These are phyloP conservation scores for Sugiyamaella pinicola DNA, from an alignment of 1,139 yeast genomes.

Conservation along the genomic window DNA sequence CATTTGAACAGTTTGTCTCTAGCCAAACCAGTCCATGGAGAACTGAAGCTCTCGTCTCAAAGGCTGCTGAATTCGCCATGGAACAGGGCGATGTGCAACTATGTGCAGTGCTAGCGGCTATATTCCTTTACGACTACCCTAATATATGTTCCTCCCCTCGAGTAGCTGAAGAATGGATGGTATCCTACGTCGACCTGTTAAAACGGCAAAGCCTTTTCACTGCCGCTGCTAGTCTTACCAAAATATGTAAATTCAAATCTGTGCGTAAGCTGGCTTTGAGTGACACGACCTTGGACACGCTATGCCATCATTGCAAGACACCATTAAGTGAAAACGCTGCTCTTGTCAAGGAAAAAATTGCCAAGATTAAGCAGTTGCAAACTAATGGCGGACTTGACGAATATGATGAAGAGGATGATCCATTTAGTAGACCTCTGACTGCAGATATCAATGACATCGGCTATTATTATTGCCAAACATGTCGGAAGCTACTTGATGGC, in stretches of 20 bases:
- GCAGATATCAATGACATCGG: constrained; percentile 48
- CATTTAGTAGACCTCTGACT: neutral
- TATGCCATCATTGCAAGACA: constrained; percentile 68
- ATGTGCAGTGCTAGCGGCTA: constrained; percentile 59
- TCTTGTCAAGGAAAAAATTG: constrained; percentile 24
- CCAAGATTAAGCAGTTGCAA: constrained; percentile 2
- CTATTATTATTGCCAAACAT: constrained; percentile 82
- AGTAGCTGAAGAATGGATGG: constrained; percentile 48
- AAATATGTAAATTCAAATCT: constrained; percentile 47
- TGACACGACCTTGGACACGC: constrained; percentile 61
- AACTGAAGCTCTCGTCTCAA: constrained; percentile 47
- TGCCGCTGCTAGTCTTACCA: constrained; percentile 60
- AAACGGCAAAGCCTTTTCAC: constrained; percentile 57
- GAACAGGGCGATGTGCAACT: constrained; percentile 67
- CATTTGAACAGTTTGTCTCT: constrained; percentile 31
- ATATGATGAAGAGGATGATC: constrained; percentile 13
- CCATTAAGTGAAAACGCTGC: constrained; percentile 63
- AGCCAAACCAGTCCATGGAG: constrained; percentile 53
- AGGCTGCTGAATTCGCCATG: constrained; percentile 57
- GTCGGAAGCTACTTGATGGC: constrained; percentile 59
- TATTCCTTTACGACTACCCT: constrained; percentile 54
- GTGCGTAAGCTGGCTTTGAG: constrained; percentile 53
- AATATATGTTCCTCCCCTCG: constrained; percentile 30
- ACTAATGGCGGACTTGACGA: constrained; percentile 26
- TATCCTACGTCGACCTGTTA: constrained; percentile 59